Evolutionary conservation across 768 basidiomycete genomes (phyloP), one percentile per base, ranked within the genome.

Genomic region (Coprinopsis strossmayeri): DNA sequence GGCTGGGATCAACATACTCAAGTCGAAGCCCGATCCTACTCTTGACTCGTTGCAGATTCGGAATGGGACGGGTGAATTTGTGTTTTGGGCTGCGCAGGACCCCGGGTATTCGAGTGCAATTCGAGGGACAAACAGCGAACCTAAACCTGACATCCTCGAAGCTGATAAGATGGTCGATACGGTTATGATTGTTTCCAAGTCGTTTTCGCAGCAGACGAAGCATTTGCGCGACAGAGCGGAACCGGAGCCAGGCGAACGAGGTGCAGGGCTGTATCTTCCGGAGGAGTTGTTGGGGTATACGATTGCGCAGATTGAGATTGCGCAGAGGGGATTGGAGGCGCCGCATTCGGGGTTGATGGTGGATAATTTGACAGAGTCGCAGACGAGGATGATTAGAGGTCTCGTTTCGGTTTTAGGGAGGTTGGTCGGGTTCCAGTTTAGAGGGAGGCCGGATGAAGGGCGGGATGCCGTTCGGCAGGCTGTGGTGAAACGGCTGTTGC

Each of bases 201-300:
- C 83, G 1, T 70, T 92, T 30, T 93, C 92, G 2, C 82, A 85
- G 57, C 95, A 97, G 64, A 84, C 86, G 12, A 72, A 84, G 18
- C 88, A 91, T 62, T 67, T 95, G 3, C 78, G 91, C 25, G 89
- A 89, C 46, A 75, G 87, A 21, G 72, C 77, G 17, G 84, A 87
- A 59, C 82, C 84, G 2, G 85, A 90, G 12, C 57, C 65, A 1
- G 78, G 80, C 2, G 87, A 91, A 51, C 76, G 89, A 21, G 92
- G 92, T 1, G 77, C 79, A 0, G 91, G 91, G 3, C 78, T 94
- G 40, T 97, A 96, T 60, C 72, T 99, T 1, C 92, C 96, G 0
- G 89, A 95, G 55, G 92, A 97, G 55, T 69, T 98, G 13, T 70
- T 95, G 30, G 88, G 87, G 2, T 97, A 95, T 63, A 94, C 94